Base-by-base conservation (phyloP, 2,329 filamentous ascomycete genomes). In the Lachnellula subtilissima region DNA sequence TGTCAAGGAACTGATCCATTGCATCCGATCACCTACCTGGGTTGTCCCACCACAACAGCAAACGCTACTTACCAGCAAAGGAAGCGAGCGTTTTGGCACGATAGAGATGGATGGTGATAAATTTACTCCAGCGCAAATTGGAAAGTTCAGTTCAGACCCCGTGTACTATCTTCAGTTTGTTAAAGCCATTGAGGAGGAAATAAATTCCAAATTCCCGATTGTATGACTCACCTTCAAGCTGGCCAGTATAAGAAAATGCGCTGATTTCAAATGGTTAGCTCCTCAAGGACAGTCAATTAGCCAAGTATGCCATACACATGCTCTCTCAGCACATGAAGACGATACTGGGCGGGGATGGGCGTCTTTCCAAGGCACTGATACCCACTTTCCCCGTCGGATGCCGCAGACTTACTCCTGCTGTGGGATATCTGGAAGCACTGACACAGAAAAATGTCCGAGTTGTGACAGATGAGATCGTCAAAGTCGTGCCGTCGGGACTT, bases 51-150 rank as follows among this genome's bases (percentile, higher is more conserved):
- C 72, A 6, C 64, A 69, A 47, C 64, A 71, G 45, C 60, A 69
- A 3, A 75, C 75, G 68, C 71, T 70, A 61, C 62, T 69, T 40
- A 71, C 72, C 69, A 71, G 39, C 23, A 69, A 71, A 19, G 73
- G 70, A 4, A 69, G 65, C 43, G 65, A 70, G 23, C 64, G 77
- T 15, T 59, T 78, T 17, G 60, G 61, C 35, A 62, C 73, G 51
- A 69, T 78, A 32, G 70, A 76, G 51, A 62, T 79, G 48, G 48
- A 57, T 15, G 55, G 55, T 1, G 23, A 52, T 79, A 1, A 73
- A 75, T 32, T 75, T 83, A n/a, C 75, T 76, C 50, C 71, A 72
- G 61, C 67, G 74, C 78, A 78, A 57, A 77, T 80, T 28, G 72
- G 74, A 46, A 74, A 68, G 48, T 81, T 82, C 67, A 72, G 74